phyloP scores from a whole-genome alignment of 768 basidiomycete species.

The Rhizopogon salebrosus region DNA sequence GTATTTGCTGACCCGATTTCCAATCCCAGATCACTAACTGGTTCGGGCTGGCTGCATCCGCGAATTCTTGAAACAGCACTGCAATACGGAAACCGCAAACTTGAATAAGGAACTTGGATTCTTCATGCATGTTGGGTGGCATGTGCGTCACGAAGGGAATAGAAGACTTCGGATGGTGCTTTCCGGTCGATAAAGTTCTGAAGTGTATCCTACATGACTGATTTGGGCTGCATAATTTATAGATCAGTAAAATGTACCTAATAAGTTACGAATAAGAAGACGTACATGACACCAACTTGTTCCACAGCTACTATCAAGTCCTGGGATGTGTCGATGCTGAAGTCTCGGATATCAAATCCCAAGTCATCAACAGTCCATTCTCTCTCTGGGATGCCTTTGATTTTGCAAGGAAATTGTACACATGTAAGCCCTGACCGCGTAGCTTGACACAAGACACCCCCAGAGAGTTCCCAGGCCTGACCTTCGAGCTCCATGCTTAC shows the following conservation, averaged over 20 bases:
- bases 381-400: constrained; percentile 20
- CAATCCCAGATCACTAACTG: constrained; percentile 31
- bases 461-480: constrained; percentile 28
- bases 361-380: constrained; percentile 22
- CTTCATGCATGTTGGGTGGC: background rate
- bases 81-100: constrained; percentile 27
- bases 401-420: constrained; percentile 25
- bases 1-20: constrained; percentile 23
- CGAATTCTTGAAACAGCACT: constrained; percentile 19
- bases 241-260: background rate
- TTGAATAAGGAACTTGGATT: constrained; percentile 21
- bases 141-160: constrained; percentile 11
- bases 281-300: constrained; percentile 15
- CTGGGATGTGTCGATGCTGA: constrained; percentile 31
- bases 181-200: constrained; percentile 24
- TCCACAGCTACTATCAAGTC: constrained; percentile 30
- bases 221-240: constrained; percentile 11
- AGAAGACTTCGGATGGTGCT: constrained; percentile 19
- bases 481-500: constrained; percentile 16
- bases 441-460: constrained; percentile 29
- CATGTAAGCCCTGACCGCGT: constrained; percentile 11
- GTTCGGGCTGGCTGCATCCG: background rate
- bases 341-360: constrained; percentile 28
- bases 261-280: background rate
- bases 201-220: constrained; percentile 21